These are phyloP conservation scores for Neoboletus magnificus DNA, from an alignment of 768 basidiomycete species.

Conservation along the genomic window DNA sequence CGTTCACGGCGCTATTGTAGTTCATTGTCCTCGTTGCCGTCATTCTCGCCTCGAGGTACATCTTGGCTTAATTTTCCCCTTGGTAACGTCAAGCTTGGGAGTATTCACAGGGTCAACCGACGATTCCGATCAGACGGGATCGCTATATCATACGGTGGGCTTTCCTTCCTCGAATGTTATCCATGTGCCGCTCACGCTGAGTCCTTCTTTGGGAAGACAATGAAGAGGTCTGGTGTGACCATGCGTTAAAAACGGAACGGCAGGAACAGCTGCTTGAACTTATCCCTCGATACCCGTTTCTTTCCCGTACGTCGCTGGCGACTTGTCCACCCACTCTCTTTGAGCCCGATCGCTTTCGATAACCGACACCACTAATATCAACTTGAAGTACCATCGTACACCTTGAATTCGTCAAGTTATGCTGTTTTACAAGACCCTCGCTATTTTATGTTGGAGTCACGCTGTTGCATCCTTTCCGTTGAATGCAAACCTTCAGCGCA, in stretches of 20 bases:
- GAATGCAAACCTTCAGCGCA: constrained; percentile 5
- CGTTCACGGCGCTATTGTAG: neutral
- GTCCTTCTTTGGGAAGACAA: constrained; percentile 19
- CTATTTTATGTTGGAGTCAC: constrained; percentile 8
- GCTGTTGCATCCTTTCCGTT: constrained; percentile 16
- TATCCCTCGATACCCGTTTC: constrained; percentile 2
- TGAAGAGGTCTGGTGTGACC: neutral
- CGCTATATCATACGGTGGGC: too few relatives aligned
- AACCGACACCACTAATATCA: neutral
- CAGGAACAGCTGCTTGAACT: neutral
- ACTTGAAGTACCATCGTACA: neutral
- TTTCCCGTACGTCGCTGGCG: constrained; percentile 17
- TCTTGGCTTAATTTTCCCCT: neutral
- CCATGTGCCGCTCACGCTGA: neutral
- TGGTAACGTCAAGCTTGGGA: neutral
- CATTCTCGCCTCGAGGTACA: constrained; percentile 5
- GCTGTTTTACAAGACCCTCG: constrained; percentile 11
- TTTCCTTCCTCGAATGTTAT: neutral
- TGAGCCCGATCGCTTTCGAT: neutral
- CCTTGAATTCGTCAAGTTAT: constrained; percentile 6
- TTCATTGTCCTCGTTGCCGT: constrained; percentile 1
- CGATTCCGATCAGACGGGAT: neutral
- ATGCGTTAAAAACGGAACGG: neutral
- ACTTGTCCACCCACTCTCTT: constrained; percentile 8
- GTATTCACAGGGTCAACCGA: neutral